Conservation (phyloP, 306 rosid genomes). For the Vachellia collinsii region DNA sequence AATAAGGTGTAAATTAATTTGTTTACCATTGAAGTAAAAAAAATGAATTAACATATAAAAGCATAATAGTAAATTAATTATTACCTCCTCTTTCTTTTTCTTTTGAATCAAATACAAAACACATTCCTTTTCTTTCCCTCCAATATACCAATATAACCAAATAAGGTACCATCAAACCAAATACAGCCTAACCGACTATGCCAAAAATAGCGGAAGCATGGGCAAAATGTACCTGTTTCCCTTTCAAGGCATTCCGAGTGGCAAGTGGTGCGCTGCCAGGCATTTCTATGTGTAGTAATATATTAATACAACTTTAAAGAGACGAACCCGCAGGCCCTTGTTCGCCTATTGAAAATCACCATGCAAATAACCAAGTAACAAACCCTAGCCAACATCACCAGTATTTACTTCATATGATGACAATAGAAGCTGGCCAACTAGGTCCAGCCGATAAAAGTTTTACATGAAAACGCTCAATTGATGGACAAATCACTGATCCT, state of each 20-base stretch:
- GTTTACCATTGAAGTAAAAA: too few relatives aligned
- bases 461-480: conserved; percentile 1
- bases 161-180: too few relatives aligned
- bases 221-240: background rate
- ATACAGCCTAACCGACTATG: too few relatives aligned
- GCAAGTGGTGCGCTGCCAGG: background rate
- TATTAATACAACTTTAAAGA: background rate
- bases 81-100: too few relatives aligned
- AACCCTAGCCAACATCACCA: conserved; percentile 16
- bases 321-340: background rate
- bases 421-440: conserved; percentile 13
- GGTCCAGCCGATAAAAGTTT: conserved; percentile 12
- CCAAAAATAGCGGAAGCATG: background rate
- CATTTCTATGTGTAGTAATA: conserved; percentile 9
- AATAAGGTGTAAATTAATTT: too few relatives aligned
- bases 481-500: conserved; percentile 12
- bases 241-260: conserved; percentile 1
- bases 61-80: too few relatives aligned
- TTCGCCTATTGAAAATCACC: background rate
- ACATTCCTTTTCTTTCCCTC: too few relatives aligned
- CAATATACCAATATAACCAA: too few relatives aligned
- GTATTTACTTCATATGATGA: conserved; percentile 15
- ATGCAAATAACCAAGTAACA: conserved; percentile 1
- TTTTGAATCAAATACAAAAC: too few relatives aligned
- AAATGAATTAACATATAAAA: too few relatives aligned